A percentile compares a stretch with the other conserved stretches of the same genome.
These are phyloP conservation scores for Ceratocystis diversiconidia DNA, from an alignment of 2,329 filamentous ascomycete species.

Conservation along the genomic window DNA sequence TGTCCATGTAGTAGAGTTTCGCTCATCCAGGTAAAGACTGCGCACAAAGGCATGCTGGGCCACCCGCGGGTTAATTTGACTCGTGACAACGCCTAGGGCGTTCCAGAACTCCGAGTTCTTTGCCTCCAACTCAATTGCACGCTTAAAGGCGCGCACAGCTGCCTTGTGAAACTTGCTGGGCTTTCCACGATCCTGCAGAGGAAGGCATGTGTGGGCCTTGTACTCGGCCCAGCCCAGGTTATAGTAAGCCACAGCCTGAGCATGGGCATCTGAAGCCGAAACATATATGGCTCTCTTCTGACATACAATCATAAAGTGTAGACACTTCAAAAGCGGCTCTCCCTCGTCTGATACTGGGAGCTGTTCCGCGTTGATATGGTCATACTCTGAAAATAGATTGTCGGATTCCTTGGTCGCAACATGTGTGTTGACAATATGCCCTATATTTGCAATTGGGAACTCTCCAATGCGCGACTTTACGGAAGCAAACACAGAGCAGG, in stretches of 20 bases:
- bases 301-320: conserved; percentile 64
- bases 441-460: conserved; percentile 47
- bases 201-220: conserved; percentile 57
- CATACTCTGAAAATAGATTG: conserved; percentile 45
- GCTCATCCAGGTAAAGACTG: conserved; percentile 83
- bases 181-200: conserved; percentile 37
- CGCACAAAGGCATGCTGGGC: conserved; percentile 88
- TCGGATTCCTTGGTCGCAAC: conserved; percentile 36
- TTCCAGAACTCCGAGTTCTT: conserved; percentile 97
- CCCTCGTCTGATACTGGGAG: conserved; percentile 23
- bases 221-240: conserved; percentile 93
- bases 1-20: conserved; percentile 73
- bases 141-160: conserved; percentile 81
- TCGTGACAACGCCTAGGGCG: conserved; percentile 79
- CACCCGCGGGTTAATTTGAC: conserved; percentile 69
- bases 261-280: conserved; percentile 60
- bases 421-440: conserved; percentile 40
- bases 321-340: conserved; percentile 40
- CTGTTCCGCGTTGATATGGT: conserved; percentile 42
- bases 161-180: conserved; percentile 59
- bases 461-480: conserved; percentile 50
- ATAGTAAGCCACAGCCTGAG: conserved; percentile 91
- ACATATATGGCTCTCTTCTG: conserved; percentile 74
- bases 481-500: conserved; percentile 69
- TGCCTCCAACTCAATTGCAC: conserved; percentile 86